These are phyloP conservation scores for Suillus placidus DNA, from an alignment of 768 basidiomycete species.

Conservation along the genomic window DNA sequence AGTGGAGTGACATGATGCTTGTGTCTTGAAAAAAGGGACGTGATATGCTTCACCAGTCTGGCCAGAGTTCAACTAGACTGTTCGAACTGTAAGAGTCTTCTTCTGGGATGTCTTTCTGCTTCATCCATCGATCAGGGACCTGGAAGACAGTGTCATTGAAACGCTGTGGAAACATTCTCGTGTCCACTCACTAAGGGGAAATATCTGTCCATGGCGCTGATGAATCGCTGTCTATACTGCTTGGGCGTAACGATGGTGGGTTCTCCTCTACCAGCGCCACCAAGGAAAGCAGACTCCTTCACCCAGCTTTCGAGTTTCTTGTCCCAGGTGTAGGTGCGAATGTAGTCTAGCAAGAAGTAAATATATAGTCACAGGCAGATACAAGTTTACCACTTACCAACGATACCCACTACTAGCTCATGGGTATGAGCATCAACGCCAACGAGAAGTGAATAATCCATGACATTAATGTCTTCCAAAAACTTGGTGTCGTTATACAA, in stretches of 20 bases:
- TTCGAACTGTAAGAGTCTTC: conserved; percentile 63
- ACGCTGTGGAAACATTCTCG: background rate
- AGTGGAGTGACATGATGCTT: conserved; percentile 6
- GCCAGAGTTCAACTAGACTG: conserved; percentile 59
- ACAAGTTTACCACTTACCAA: conserved; percentile 63
- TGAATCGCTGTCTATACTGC: conserved; percentile 87
- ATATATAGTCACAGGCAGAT: background rate
- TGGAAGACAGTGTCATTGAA: conserved; percentile 31
- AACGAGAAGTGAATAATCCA: conserved; percentile 97
- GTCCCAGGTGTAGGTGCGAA: conserved; percentile 97
- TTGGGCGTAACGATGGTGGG: conserved; percentile 97
- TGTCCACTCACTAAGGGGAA: conserved; percentile 70
- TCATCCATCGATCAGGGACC: conserved; percentile 93
- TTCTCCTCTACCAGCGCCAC: conserved; percentile 80
- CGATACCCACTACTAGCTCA: conserved; percentile 95
- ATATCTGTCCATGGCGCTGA: conserved; percentile 88
- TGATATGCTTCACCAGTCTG: conserved; percentile 51
- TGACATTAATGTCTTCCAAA: conserved; percentile 90
- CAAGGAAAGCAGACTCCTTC: conserved; percentile 91
- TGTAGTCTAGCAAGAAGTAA: conserved; percentile 64
- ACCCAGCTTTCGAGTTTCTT: conserved; percentile 99
- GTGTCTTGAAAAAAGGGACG: background rate
- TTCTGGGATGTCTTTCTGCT: conserved; percentile 76
- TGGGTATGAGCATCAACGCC: conserved; percentile 89
- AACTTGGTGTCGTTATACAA: conserved; percentile 96